Evolutionary conservation across 2,329 filamentous ascomycete species (phyloP).

Genomic region (Penicillium sp.): DNA sequence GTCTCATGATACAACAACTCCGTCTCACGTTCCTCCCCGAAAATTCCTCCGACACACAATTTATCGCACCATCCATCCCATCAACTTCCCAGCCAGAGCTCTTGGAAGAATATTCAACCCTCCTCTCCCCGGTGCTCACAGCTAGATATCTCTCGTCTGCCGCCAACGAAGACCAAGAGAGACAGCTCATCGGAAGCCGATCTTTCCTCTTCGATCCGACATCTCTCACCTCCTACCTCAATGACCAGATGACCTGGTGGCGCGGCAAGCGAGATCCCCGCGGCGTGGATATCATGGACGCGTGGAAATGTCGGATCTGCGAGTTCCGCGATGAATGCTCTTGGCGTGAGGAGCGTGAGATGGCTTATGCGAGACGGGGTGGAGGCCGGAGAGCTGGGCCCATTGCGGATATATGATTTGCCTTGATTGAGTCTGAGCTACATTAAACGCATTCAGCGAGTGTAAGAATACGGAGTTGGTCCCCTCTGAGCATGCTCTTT

Average conservation of each 20-base stretch:
- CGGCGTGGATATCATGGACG: slow-evolving; percentile 79
- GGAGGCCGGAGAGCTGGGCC: slow-evolving; percentile 21
- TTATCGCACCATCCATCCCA: slow-evolving; percentile 30
- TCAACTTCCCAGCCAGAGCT: slow-evolving; percentile 34
- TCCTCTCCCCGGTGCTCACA: slow-evolving; percentile 45
- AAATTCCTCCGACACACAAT: slow-evolving; percentile 7
- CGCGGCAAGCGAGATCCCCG: slow-evolving; percentile 66
- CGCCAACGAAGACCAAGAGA: slow-evolving; percentile 22
- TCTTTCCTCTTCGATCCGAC: slow-evolving; percentile 65
- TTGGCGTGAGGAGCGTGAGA: slow-evolving; percentile 71
- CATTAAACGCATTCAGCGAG: not conserved
- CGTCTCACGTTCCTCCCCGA: slow-evolving; percentile 47
- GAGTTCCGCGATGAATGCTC: slow-evolving; percentile 76
- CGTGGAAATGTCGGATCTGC: slow-evolving; percentile 82
- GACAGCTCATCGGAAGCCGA: slow-evolving; percentile 51
- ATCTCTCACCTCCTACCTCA: slow-evolving; percentile 64
- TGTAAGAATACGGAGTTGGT: not conserved
- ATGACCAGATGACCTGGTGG: slow-evolving; percentile 81
- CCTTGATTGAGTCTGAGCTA: not conserved
- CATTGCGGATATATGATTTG: slow-evolving; percentile 8
- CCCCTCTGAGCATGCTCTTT: not conserved
- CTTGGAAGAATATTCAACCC: slow-evolving; percentile 37
- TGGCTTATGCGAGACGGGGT: slow-evolving; percentile 48
- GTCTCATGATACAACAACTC: slow-evolving; percentile 61
- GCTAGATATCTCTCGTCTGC: slow-evolving; percentile 43